phyloP scores from a whole-genome alignment of 2,329 filamentous ascomycete genomes.

The Huntiella decipiens region DNA sequence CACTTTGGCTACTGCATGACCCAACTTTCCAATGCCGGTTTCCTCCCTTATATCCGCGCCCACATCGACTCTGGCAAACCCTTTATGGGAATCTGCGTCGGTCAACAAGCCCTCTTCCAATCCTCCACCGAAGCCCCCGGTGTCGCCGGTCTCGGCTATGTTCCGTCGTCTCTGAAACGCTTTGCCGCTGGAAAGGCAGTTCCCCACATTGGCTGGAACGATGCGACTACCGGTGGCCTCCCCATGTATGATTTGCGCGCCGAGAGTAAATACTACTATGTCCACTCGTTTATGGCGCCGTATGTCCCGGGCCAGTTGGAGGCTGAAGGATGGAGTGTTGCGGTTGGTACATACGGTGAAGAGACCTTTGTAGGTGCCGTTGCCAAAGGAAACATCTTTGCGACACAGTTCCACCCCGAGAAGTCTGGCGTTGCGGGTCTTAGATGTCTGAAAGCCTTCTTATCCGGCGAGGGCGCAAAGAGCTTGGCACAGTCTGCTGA shows the following conservation, averaged over 20 bases:
- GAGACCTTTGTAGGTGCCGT: conserved; percentile 88
- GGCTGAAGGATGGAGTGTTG: conserved; percentile 73
- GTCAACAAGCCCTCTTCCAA: conserved; percentile 74
- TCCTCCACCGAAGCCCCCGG: conserved; percentile 61
- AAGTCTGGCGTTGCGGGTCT: conserved; percentile 86
- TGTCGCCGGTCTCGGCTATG: conserved; percentile 55
- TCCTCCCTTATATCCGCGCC: conserved; percentile 59
- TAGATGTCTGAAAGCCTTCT: conserved; percentile 65
- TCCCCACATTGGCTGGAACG: conserved; percentile 99
- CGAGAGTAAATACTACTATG: conserved; percentile 93
- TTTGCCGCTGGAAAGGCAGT: conserved; percentile 73
- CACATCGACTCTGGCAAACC: conserved; percentile 86
- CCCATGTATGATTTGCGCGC: conserved; percentile 60
- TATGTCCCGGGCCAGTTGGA: conserved; percentile 60
- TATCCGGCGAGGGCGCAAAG: conserved; percentile 45
- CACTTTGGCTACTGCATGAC: conserved; percentile 93
- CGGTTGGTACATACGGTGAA: conserved; percentile 67
- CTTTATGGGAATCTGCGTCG: conserved; percentile 96
- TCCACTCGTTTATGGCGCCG: conserved; percentile 78
- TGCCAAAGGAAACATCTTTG: conserved; percentile 67
- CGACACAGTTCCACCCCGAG: conserved; percentile 93
- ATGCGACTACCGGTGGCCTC: conserved; percentile 43
- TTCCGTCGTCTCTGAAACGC: conserved; percentile 50
- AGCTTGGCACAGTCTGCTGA: conserved; percentile 9
- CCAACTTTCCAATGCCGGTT: conserved; percentile 66